Conservation (phyloP, 2,329 filamentous ascomycete species). For the Neonectria punicea region DNA sequence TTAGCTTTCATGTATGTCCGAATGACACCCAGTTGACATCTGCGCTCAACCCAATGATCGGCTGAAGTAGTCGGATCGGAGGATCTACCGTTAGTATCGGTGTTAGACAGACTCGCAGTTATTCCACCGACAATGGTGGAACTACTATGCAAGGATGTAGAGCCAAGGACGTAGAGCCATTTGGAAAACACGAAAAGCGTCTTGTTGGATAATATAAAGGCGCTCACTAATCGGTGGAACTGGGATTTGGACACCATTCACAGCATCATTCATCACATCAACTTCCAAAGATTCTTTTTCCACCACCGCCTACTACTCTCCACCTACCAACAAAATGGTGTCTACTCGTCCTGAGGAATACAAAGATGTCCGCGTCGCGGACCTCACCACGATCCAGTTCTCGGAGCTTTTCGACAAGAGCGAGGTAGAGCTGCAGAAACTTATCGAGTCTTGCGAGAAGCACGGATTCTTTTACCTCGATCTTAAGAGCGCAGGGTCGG, state of each 20-base stretch:
- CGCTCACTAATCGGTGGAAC: neutral
- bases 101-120: neutral
- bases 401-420: neutral
- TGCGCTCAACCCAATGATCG: neutral
- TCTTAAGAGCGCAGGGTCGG: neutral
- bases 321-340: neutral
- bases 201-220: neutral
- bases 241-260: neutral
- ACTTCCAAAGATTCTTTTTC: neutral
- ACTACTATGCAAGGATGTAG: neutral
- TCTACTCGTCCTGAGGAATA: neutral
- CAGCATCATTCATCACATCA: neutral
- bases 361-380: neutral
- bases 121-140: neutral
- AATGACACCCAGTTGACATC: neutral
- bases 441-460: neutral
- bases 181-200: neutral
- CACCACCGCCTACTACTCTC: neutral
- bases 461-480: neutral
- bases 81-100: neutral
- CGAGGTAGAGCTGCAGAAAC: neutral
- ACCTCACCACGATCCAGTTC: neutral
- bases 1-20: neutral
- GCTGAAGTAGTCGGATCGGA: neutral
- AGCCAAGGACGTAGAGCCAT: neutral